Conservation (phyloP, 306 rosid genomes). For the Glycine tomentella region DNA sequence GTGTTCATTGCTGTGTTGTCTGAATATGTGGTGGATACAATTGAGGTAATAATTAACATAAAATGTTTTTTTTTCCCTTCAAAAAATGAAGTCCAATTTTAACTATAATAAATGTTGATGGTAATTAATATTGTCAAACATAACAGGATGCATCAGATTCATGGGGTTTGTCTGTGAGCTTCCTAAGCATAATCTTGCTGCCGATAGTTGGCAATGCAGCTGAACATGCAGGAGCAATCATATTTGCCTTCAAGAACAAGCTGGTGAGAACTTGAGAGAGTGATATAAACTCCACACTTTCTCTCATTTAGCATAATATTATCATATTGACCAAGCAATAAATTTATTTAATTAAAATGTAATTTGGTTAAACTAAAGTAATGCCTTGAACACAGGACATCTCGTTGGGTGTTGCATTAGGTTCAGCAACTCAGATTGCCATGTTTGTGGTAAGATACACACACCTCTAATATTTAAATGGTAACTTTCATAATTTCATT, state of each 20-base stretch:
- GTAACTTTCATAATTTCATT: neutral
- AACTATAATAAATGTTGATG: neutral
- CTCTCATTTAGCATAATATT: neutral
- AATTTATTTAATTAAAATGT: neutral
- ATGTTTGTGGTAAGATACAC: conserved; percentile 76
- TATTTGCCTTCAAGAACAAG: conserved; percentile 93
- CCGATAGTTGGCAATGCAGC: conserved; percentile 99
- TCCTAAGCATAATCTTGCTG: conserved; percentile 86
- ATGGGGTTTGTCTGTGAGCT: conserved; percentile 89
- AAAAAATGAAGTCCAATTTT: neutral
- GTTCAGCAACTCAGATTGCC: conserved; percentile 91
- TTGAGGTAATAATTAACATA: conserved; percentile 65
- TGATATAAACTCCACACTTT: neutral
- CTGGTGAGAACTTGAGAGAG: conserved; percentile 56
- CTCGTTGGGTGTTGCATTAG: conserved; percentile 87
- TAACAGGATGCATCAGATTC: conserved; percentile 84
- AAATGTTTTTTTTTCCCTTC: neutral
- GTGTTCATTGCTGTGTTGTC: conserved; percentile 79
- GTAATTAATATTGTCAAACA: neutral
- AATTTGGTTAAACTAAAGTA: conserved; percentile 26
- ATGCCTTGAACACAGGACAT: conserved; percentile 67
- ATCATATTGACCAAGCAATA: neutral
- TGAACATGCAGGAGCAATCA: conserved; percentile 94
- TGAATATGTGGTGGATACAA: conserved; percentile 85
- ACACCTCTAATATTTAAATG: too few relatives aligned